A percentile compares a stretch with the other conserved stretches of the same genome.
These are phyloP conservation scores for Verticillium longisporum DNA, from an alignment of 2,329 filamentous ascomycete genomes.

Conservation along the genomic window DNA sequence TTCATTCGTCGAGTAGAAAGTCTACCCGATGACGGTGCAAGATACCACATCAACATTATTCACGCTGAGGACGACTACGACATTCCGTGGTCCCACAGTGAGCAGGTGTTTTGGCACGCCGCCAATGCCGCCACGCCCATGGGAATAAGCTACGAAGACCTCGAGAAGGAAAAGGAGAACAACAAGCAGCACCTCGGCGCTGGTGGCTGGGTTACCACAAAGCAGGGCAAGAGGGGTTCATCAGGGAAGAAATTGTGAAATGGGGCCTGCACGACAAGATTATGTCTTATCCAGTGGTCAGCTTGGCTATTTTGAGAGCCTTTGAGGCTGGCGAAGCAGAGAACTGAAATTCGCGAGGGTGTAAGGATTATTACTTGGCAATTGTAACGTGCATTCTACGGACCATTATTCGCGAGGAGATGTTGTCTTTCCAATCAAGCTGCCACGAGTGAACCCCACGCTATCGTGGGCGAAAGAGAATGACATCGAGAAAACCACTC, in stretches of 20 bases:
- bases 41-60: slow-evolving; percentile 40
- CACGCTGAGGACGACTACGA: slow-evolving; percentile 46
- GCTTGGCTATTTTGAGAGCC: slow-evolving; percentile 40
- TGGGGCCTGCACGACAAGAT: slow-evolving; percentile 50
- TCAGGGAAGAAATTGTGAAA: slow-evolving; percentile 49
- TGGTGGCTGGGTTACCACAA: slow-evolving; percentile 43
- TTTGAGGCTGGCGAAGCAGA: slow-evolving; percentile 20
- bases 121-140: slow-evolving; percentile 36
- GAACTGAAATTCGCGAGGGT: too few species aligned
- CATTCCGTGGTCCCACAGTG: slow-evolving; percentile 42
- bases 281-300: slow-evolving; percentile 50
- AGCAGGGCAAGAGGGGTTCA: slow-evolving; percentile 36
- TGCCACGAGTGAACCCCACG: too few species aligned
- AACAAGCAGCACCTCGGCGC: slow-evolving; percentile 32
- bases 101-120: slow-evolving; percentile 46
- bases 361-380: too few species aligned
- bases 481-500: too few species aligned
- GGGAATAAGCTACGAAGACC: slow-evolving; percentile 32
- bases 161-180: slow-evolving; percentile 34
- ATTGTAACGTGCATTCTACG: too few species aligned
- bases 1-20: slow-evolving; percentile 16
- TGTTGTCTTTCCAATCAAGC: too few species aligned
- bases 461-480: too few species aligned
- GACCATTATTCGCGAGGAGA: too few species aligned
- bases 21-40: slow-evolving; percentile 7